Evolutionary conservation across 148 eudicot genomes (phyloP).

Genomic region (Rhododendron mucronatum): DNA sequence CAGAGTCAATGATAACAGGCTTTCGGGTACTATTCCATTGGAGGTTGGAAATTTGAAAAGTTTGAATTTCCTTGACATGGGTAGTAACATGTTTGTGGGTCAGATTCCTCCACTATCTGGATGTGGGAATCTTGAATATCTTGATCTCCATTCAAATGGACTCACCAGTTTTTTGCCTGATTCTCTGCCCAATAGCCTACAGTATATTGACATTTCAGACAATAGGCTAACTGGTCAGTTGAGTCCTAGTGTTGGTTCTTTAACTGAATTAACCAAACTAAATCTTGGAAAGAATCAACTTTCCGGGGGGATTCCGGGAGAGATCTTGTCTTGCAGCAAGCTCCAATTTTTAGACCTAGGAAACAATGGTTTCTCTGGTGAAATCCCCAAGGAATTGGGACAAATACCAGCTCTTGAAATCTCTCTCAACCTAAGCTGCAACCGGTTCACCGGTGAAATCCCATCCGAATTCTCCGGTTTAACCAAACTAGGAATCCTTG

Average conservation of each 20-base stretch:
- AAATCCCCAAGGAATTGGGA: slow-evolving; percentile 77
- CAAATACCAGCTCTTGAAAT: slow-evolving; percentile 80
- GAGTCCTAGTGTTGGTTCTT: slow-evolving; percentile 49
- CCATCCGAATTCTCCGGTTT: slow-evolving; percentile 68
- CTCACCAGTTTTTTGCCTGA: slow-evolving; percentile 58
- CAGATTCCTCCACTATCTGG: slow-evolving; percentile 57
- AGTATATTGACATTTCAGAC: slow-evolving; percentile 75
- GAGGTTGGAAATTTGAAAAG: slow-evolving; percentile 65
- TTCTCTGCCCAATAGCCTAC: slow-evolving; percentile 67
- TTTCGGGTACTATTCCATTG: slow-evolving; percentile 81
- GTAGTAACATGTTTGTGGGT: slow-evolving; percentile 63
- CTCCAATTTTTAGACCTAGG: slow-evolving; percentile 81
- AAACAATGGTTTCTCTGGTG: slow-evolving; percentile 68
- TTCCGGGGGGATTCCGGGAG: slow-evolving; percentile 70
- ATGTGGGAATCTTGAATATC: slow-evolving; percentile 67
- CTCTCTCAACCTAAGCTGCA: slow-evolving; percentile 78
- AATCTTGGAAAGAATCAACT: slow-evolving; percentile 63
- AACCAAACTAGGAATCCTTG: slow-evolving; percentile 67
- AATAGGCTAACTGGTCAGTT: slow-evolving; percentile 62
- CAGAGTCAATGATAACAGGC: slow-evolving; percentile 58
- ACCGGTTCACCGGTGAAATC: slow-evolving; percentile 63
- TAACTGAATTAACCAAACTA: slow-evolving; percentile 70
- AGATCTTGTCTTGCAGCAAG: slow-evolving; percentile 69
- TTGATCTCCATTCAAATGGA: slow-evolving; percentile 81
- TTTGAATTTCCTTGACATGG: slow-evolving; percentile 80